These are phyloP conservation scores for Carex pumila DNA, from an alignment of 176 grass and related monocot genomes.

Conservation along the genomic window DNA sequence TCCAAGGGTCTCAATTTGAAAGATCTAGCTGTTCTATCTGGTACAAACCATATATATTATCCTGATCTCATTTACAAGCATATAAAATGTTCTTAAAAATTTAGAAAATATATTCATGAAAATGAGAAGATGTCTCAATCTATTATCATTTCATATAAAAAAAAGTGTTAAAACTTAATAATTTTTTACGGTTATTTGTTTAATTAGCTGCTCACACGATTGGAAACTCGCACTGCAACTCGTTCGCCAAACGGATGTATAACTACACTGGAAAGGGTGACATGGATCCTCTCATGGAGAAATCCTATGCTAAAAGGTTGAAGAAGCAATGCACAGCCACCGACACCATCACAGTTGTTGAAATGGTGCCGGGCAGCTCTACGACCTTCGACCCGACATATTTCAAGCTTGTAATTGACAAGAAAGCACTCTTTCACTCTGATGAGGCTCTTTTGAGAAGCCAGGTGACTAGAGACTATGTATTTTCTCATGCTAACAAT, in stretches of 20 bases:
- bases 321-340: conserved; percentile 17
- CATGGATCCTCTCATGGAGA: conserved; percentile 48
- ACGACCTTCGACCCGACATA: conserved; percentile 52
- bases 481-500: conserved; percentile 13
- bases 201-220: conserved; percentile 48
- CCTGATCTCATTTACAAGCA: not conserved
- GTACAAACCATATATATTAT: conserved; percentile 4
- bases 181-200: not conserved
- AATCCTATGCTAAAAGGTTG: conserved; percentile 18
- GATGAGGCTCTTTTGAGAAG: conserved; percentile 58
- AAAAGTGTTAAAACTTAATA: not conserved
- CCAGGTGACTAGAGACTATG: conserved; percentile 30
- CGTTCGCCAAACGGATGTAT: conserved; percentile 41
- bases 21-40: conserved; percentile 68
- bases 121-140: not conserved
- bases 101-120: not conserved
- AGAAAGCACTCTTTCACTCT: conserved; percentile 53
- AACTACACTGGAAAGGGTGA: conserved; percentile 37
- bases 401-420: conserved; percentile 35
- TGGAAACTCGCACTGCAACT: conserved; percentile 65
- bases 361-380: conserved; percentile 73
- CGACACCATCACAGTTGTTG: conserved; percentile 49
- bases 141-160: not conserved
- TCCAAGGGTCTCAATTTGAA: conserved; percentile 62
- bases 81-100: not conserved